phyloP scores from a whole-genome alignment of 192 early-diverging fungal species.

The Cetraspora pellucida region DNA sequence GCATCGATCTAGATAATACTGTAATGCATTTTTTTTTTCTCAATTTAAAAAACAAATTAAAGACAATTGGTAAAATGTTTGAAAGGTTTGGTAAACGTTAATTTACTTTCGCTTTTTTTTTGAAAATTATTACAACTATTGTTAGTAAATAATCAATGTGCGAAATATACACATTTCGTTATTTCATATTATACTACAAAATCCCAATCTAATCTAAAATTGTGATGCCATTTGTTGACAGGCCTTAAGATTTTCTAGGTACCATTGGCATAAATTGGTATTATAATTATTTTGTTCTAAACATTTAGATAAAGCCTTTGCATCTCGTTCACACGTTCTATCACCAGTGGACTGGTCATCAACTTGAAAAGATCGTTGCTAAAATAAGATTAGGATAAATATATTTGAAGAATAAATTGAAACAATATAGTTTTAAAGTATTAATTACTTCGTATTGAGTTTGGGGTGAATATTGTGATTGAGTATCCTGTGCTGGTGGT shows the following conservation, averaged over 20 bases:
- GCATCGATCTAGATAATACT: background rate
- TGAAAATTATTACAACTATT: no score
- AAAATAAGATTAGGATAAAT: conserved; percentile 40
- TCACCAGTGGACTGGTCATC: conserved; percentile 36
- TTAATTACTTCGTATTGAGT: background rate
- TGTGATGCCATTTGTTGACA: conserved; percentile 69
- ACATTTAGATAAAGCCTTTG: conserved; percentile 85
- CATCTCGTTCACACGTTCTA: conserved; percentile 68
- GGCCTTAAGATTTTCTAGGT: conserved; percentile 88
- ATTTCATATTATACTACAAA: background rate
- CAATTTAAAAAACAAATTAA: background rate
- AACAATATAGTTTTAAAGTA: background rate
- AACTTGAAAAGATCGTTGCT: conserved; percentile 32
- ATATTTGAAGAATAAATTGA: background rate
- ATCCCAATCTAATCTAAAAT: conserved; percentile 32
- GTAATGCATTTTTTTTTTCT: background rate
- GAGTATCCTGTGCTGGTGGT: conserved; percentile 35
- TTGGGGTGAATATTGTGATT: conserved; percentile 17
- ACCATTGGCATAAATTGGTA: conserved; percentile 84
- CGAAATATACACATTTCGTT: background rate
- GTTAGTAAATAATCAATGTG: background rate
- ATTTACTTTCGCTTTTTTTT: no score
- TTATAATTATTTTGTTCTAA: conserved; percentile 81
- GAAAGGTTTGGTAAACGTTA: no score
- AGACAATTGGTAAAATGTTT: no score